phyloP scores from a whole-genome alignment of 495 filamentous ascomycete species.

The Podospora sp. region DNA sequence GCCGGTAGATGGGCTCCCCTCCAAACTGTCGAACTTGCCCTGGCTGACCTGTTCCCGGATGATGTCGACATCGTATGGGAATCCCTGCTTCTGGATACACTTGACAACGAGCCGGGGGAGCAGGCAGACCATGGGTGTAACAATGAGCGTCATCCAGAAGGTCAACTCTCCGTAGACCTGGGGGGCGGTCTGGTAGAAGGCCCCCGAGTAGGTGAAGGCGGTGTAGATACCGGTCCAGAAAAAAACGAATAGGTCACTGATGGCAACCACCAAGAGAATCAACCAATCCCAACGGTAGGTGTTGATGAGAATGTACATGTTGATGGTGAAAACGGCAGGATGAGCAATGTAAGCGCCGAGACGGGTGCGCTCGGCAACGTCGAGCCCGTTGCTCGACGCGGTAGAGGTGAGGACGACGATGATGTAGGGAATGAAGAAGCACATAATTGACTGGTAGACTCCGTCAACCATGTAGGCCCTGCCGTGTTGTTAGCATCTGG shows the following conservation, averaged over 20 bases:
- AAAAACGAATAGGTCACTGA: slow-evolving; percentile 88
- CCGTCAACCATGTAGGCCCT: slow-evolving; percentile 97
- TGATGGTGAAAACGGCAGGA: slow-evolving; percentile 81
- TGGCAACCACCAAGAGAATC: slow-evolving; percentile 72
- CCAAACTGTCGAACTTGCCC: slow-evolving; percentile 64
- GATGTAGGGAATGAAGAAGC: slow-evolving; percentile 89
- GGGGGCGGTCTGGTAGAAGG: slow-evolving; percentile 76
- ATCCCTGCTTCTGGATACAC: slow-evolving; percentile 86
- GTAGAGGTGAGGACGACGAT: slow-evolving; percentile 70
- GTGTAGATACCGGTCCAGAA: slow-evolving; percentile 97
- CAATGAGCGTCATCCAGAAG: slow-evolving; percentile 81
- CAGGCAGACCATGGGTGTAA: slow-evolving; percentile 76
- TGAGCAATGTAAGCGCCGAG: slow-evolving; percentile 82
- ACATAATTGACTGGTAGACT: slow-evolving; percentile 88
- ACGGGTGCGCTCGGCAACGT: slow-evolving; percentile 72
- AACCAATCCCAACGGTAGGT: slow-evolving; percentile 98
- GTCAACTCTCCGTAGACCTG: slow-evolving; percentile 78
- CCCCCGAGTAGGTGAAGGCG: slow-evolving; percentile 60
- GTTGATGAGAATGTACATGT: slow-evolving; percentile 92
- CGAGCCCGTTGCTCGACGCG: slow-evolving; percentile 66
- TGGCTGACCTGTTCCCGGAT: slow-evolving; percentile 85
- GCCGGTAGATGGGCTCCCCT: slow-evolving; percentile 30
- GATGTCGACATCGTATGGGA: slow-evolving; percentile 92
- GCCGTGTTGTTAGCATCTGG: slow-evolving; percentile 23
- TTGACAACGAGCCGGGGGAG: slow-evolving; percentile 86